These are phyloP conservation scores for Artemisia argyi DNA, from an alignment of 129 eudicot species.

Conservation along the genomic window DNA sequence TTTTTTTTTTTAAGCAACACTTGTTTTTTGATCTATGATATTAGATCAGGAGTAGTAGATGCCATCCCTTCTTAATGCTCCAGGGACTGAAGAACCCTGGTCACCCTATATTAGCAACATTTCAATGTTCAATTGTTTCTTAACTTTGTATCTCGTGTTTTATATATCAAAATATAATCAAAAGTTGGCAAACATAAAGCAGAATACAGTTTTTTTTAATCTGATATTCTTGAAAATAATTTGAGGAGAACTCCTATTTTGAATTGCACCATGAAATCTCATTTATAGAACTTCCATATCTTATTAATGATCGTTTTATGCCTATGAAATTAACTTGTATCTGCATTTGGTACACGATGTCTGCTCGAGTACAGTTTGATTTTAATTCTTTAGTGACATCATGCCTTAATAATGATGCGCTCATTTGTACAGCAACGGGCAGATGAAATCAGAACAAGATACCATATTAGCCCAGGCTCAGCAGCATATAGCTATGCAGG, in stretches of 20 bases:
- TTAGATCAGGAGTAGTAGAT: background rate
- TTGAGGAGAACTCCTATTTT: no score
- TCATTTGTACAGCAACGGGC: conserved; percentile 60
- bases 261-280: no score
- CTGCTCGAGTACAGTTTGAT: background rate
- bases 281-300: no score
- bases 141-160: background rate
- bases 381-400: background rate
- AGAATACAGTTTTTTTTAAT: no score
- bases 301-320: no score
- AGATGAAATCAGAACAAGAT: conserved; percentile 76
- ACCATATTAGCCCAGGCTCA: conserved; percentile 77
- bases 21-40: background rate
- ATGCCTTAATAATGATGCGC: background rate
- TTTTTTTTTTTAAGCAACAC: background rate
- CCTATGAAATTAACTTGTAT: no score
- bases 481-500: conserved; percentile 93
- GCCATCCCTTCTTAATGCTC: background rate
- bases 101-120: background rate
- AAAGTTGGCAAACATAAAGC: background rate
- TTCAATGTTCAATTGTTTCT: background rate
- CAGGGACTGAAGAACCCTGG: background rate
- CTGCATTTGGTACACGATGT: background rate
- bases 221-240: no score
- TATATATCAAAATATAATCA: background rate